Conservation (phyloP, 495 filamentous ascomycete genomes). For the Daldinia bambusicola region DNA sequence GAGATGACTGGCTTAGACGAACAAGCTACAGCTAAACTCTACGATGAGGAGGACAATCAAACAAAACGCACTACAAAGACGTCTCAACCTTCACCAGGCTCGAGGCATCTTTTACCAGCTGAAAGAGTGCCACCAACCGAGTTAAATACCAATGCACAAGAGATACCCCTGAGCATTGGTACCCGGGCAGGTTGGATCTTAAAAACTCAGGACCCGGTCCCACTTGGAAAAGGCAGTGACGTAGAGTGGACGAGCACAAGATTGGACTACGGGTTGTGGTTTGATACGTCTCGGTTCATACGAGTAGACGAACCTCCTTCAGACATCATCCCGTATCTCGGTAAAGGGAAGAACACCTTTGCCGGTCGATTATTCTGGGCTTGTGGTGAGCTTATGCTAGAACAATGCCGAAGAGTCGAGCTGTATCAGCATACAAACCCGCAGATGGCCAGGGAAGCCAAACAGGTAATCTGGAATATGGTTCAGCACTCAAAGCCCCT, state of each 20-base stretch:
- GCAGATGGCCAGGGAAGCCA: constrained; percentile 19
- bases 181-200: constrained; percentile 4
- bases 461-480: constrained; percentile 23
- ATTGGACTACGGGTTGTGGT: constrained; percentile 40
- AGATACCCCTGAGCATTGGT: neutral
- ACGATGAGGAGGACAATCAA: neutral
- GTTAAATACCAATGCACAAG: neutral
- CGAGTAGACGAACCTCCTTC: constrained; percentile 24
- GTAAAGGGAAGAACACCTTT: constrained; percentile 33
- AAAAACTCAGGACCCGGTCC: constrained; percentile 2
- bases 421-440: constrained; percentile 15
- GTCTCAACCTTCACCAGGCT: neutral
- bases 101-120: neutral
- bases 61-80: neutral
- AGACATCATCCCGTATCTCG: constrained; percentile 38
- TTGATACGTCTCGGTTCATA: constrained; percentile 31
- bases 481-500: constrained; percentile 36
- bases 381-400: constrained; percentile 25
- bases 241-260: constrained; percentile 18
- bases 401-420: constrained; percentile 23
- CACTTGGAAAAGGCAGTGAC: neutral
- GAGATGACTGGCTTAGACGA: constrained; percentile 23
- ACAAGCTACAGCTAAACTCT: neutral
- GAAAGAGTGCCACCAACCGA: neutral
- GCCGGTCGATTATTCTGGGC: constrained; percentile 39